phyloP scores from a whole-genome alignment of 2,329 filamentous ascomycete genomes.

The Hypoxylon sp. region DNA sequence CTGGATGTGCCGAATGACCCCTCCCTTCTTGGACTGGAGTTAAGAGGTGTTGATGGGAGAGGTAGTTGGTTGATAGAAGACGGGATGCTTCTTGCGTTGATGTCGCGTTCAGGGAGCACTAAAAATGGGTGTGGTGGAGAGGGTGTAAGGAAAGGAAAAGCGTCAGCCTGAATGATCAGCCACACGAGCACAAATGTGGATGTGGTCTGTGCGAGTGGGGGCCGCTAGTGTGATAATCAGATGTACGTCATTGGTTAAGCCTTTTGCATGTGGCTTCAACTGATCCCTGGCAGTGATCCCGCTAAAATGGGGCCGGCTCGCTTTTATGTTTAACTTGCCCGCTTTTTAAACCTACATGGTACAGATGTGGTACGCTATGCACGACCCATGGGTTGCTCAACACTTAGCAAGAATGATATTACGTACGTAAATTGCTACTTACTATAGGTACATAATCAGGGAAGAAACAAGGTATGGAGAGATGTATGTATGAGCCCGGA shows the following conservation, averaged over 20 bases:
- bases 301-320: slow-evolving; percentile 35
- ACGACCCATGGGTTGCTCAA: neutral
- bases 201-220: slow-evolving; percentile 44
- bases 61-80: slow-evolving; percentile 38
- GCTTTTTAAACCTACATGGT: slow-evolving; percentile 1
- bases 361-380: slow-evolving; percentile 5
- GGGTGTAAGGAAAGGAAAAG: slow-evolving; percentile 27
- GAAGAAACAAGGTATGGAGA: neutral
- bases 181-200: slow-evolving; percentile 33
- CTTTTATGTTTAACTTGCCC: slow-evolving; percentile 7
- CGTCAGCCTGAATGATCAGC: slow-evolving; percentile 42
- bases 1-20: slow-evolving; percentile 47
- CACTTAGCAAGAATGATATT: slow-evolving; percentile 5
- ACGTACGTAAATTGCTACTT: slow-evolving; percentile 13
- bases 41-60: slow-evolving; percentile 30
- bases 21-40: slow-evolving; percentile 34
- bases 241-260: slow-evolving; percentile 36
- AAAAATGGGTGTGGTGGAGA: slow-evolving; percentile 43
- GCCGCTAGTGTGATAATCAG: slow-evolving; percentile 23
- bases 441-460: neutral
- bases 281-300: slow-evolving; percentile 36
- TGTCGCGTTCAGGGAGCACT: slow-evolving; percentile 46
- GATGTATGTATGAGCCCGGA: neutral
- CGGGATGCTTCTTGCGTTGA: slow-evolving; percentile 43
- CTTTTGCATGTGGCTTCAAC: slow-evolving; percentile 43